phyloP scores from a whole-genome alignment of 2,329 filamentous ascomycete genomes.

The Ilyonectria mors-panacis region DNA sequence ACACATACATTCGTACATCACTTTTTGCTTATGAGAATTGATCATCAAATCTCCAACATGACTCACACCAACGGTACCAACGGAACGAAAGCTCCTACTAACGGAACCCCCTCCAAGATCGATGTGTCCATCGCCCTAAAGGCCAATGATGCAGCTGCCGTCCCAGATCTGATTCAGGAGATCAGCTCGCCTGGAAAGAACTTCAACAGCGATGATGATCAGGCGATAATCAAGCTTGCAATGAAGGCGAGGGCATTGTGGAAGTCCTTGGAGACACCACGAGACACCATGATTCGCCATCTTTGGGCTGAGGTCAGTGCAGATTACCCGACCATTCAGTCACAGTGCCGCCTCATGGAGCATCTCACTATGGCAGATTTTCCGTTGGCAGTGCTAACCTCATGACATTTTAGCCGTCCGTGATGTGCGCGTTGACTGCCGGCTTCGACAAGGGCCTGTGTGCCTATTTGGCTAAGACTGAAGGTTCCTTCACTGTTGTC shows the following conservation, averaged over 20 bases:
- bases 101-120: neutral
- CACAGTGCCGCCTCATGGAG: neutral
- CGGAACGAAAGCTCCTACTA: neutral
- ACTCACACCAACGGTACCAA: slow-evolving; percentile 5
- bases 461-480: slow-evolving; percentile 50
- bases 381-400: neutral
- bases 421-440: slow-evolving; percentile 45
- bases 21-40: no score
- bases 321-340: neutral
- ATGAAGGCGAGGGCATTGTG: slow-evolving; percentile 52
- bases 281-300: slow-evolving; percentile 64
- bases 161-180: slow-evolving; percentile 33
- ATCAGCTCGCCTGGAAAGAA: slow-evolving; percentile 18
- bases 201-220: slow-evolving; percentile 24
- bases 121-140: slow-evolving; percentile 34
- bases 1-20: no score
- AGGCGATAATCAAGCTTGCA: slow-evolving; percentile 50
- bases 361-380: no score
- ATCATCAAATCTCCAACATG: slow-evolving; percentile 1
- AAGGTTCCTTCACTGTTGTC: slow-evolving; percentile 49
- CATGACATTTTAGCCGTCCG: slow-evolving; percentile 37
- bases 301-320: slow-evolving; percentile 59
- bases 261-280: slow-evolving; percentile 60
- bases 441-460: slow-evolving; percentile 57
- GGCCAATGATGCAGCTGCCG: slow-evolving; percentile 28